These are phyloP conservation scores for Mycena metata DNA, from an alignment of 768 basidiomycete genomes.

Conservation along the genomic window DNA sequence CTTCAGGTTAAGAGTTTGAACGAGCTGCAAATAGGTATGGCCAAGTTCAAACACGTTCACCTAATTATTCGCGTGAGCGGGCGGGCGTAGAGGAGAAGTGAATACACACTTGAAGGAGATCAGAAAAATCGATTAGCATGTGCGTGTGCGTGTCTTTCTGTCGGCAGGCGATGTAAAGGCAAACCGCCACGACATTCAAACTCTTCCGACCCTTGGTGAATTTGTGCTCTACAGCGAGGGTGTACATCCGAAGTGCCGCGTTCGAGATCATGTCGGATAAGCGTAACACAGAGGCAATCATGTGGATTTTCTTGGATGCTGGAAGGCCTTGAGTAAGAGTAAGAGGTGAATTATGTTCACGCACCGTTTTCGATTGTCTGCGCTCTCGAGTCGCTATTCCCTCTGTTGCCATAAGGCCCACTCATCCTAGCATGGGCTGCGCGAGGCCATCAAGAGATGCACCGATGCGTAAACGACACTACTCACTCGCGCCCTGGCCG, in stretches of 20 bases:
- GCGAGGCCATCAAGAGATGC: neutral
- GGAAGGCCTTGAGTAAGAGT: slow-evolving; percentile 10
- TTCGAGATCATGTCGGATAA: slow-evolving; percentile 86
- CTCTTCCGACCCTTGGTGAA: slow-evolving; percentile 95
- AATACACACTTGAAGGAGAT: slow-evolving; percentile 81
- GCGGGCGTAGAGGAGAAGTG: neutral
- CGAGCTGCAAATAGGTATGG: slow-evolving; percentile 94
- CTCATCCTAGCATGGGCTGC: slow-evolving; percentile 86
- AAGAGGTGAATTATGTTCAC: slow-evolving; percentile 39
- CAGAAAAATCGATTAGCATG: slow-evolving; percentile 99
- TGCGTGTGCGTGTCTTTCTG: slow-evolving; percentile 92
- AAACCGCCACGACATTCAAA: slow-evolving; percentile 94
- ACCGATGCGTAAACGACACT: slow-evolving; percentile 16
- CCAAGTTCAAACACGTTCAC: slow-evolving; percentile 99
- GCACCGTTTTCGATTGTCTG: slow-evolving; percentile 92
- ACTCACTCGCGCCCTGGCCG: slow-evolving; percentile 88
- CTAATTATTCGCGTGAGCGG: slow-evolving; percentile 52
- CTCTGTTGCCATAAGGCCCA: slow-evolving; percentile 85
- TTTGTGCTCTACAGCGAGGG: slow-evolving; percentile 92
- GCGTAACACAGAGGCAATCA: slow-evolving; percentile 81
- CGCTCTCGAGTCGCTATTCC: slow-evolving; percentile 86
- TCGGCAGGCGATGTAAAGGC: slow-evolving; percentile 93
- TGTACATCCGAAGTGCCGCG: slow-evolving; percentile 89
- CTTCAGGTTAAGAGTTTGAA: slow-evolving; percentile 86
- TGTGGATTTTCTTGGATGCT: slow-evolving; percentile 90